Base-by-base conservation (phyloP, 1,139 yeast species). In the Yamadazyma conglobata region DNA sequence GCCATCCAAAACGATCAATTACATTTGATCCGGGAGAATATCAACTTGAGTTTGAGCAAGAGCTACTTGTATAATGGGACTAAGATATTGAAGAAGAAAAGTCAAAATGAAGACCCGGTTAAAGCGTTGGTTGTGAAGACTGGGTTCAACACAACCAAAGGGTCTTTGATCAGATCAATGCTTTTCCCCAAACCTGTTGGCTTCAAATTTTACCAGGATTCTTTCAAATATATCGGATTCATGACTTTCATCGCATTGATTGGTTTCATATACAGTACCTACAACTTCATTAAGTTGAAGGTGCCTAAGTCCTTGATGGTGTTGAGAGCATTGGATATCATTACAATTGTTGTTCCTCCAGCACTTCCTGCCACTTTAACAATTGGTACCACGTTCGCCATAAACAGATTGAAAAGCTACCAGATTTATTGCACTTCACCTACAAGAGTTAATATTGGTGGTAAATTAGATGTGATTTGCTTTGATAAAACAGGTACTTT, bases 401-500 rank as follows among this genome's bases (percentile, higher is more conserved):
- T 93, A 22, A 70, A 77, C 19, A 68, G 98, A 40, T 64, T 93
- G 40, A 78, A 86, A 39, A 63, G 70, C 36, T 39, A 46, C 27
- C 65, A 75, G 27, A 82, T 93, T 5, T 91, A 79, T 48, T 93
- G 98, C 55, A 91, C 88, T 35, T 78, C 96, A 1, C 98, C 98
- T 2, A 84, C 91, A 1, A 70, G 95, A 39, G 94, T 93, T 25
- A 93, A 93, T 52, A 80, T 91, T 18, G 96, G 96, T 21, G 98
- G 98, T 4, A 88, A 91, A 48, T 56, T 93, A 16, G 97, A 91
- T 51, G 77, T 86, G 3, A 67, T 88, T 50, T 87, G 96, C 48
- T 91, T 93, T 58, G 99, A 91, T 60, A 91, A 91, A 53, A 91
- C 99, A 0, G 99, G 99, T 1, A 91, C 99, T 0, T 65, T 91